Percentiles rank a stretch among this genome's conserved stretches.
Evolutionary conservation across 2,329 filamentous ascomycete genomes (phyloP).

Genomic region (Xenosphaeropsis pyriputrescens): DNA sequence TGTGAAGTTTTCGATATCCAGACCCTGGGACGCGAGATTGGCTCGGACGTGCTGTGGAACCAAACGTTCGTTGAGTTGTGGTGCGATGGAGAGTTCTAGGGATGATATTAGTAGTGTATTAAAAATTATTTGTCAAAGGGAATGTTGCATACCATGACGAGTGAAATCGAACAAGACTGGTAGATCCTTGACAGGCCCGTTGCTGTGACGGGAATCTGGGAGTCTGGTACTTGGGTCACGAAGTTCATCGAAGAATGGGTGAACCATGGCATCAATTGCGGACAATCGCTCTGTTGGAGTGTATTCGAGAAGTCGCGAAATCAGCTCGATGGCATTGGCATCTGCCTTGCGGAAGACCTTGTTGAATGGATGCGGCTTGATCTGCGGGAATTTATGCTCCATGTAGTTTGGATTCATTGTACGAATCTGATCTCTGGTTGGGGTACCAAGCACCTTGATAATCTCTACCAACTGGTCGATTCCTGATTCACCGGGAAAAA

Average conservation of each 20-base stretch:
- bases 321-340: constrained; percentile 82
- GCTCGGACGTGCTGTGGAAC: constrained; percentile 73
- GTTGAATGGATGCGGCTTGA: constrained; percentile 98
- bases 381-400: constrained; percentile 99
- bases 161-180: constrained; percentile 88
- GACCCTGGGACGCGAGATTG: constrained; percentile 57
- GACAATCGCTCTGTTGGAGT: constrained; percentile 91
- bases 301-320: constrained; percentile 88
- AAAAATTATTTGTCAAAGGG: constrained; percentile 73
- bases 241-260: constrained; percentile 96
- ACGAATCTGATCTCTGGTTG: constrained; percentile 92
- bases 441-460: constrained; percentile 96
- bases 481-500: constrained; percentile 96
- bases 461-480: constrained; percentile 98
- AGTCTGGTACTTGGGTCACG: constrained; percentile 82
- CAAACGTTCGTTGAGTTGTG: constrained; percentile 73
- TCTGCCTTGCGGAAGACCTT: constrained; percentile 98
- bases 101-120: constrained; percentile 6
- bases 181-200: constrained; percentile 65
- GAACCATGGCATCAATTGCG: constrained; percentile 91
- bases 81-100: constrained; percentile 88
- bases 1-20: constrained; percentile 89
- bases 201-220: constrained; percentile 85
- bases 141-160: constrained; percentile 76
- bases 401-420: constrained; percentile 99